Evolutionary conservation across 1,284 basidiomycete genomes (phyloP), one percentile per base, ranked within the genome.

Genomic region (Sporisorium reilianum): DNA sequence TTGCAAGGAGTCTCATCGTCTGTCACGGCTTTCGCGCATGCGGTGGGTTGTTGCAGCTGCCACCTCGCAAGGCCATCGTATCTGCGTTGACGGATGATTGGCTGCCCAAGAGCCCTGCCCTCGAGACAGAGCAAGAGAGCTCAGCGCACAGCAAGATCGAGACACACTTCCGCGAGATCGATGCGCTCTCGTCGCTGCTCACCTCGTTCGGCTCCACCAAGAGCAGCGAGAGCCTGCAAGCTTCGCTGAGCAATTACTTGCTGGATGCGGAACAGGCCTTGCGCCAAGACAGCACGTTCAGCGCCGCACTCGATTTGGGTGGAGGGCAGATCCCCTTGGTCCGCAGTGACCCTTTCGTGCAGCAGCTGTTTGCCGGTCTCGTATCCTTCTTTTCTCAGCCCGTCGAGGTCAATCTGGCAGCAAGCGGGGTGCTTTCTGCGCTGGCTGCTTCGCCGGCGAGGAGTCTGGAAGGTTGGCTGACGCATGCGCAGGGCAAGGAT

Each of bases 381-480:
- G 87, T 91, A 38, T 88, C 87, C 57, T 96, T 97, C 87, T 94
- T 97, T 85, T 89, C 89, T 5, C 93, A 95, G 64, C 88, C 91
- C 0, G 91, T 95, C 2, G 92, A 95, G 75, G 89, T 89, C 82
- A 98, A 98, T 83, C 89, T 98, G 60, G 91, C 93, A 0, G 85
- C 97, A 66, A 97, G 93, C 0, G 93, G 93, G 10, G 89, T 91
- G 3, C 84, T 97, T 12, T 89, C 92, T 0, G 89, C 90, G 4
- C 86, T 98, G 7, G 92, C 92, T 0, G 87, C 91, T 14, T 93
- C 93, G 80, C 93, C 95, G 1, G 88, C 93, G 79, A 89, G 95
- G 10, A 94, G 92, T 1, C 87, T 97, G 23, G 90, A 91, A 0
- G 94, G 94, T 0, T 98, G 94, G 94, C 85, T 97, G 11, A 61